Base-by-base conservation (phyloP, 2,329 filamentous ascomycete genomes). In the Colletotrichum tofieldiae region DNA sequence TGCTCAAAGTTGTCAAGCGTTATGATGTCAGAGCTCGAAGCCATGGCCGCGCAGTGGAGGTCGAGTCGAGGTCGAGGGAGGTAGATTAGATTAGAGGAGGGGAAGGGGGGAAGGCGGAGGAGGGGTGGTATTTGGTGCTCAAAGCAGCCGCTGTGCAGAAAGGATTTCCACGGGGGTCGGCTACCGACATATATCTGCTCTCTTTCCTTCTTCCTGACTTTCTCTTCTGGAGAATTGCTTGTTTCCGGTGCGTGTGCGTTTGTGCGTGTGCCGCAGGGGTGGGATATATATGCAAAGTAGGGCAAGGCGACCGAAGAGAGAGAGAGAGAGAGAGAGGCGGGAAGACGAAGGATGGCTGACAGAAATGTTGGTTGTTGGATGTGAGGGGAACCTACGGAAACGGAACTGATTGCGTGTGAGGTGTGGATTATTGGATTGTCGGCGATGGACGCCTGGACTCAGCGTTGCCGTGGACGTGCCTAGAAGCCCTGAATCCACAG, bases 1-100 rank as follows among this genome's bases (percentile, higher is more conserved):
- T 84, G 78, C 72, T 81, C 77, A 71, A 88, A 83, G 76, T 89
- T 88, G 23, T 87, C 85, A 72, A 90, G 83, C 5, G 85, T 88
- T 67, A 90, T 80, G 74, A 86, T 79, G 76, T 86, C 82, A 43
- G 82, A 79, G 45, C 79, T 59, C 11, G 76, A 71, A 55, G 60
- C 60, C 71, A 73, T 73, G 60, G 69, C 69, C 43, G 20, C 56
- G 52, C n/a, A 26, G 64, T 47, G 20, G 41, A 54, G 69, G 39
- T 37, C 41, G 67, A 18, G 35, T 37, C 35, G 51, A 35, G n/a
- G 26, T n/a, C 56, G 47, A 16, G 32, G 11, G 29, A n/a, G 32
- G 8, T 35, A 64, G 32, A 51, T 45, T 55, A 26, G 61, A 41
- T 55, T 52, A 52, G 23, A 51, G 61, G 26, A 37, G 61, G 16